phyloP scores from a whole-genome alignment of 2,329 filamentous ascomycete species.

The Fusarium liriodendri region DNA sequence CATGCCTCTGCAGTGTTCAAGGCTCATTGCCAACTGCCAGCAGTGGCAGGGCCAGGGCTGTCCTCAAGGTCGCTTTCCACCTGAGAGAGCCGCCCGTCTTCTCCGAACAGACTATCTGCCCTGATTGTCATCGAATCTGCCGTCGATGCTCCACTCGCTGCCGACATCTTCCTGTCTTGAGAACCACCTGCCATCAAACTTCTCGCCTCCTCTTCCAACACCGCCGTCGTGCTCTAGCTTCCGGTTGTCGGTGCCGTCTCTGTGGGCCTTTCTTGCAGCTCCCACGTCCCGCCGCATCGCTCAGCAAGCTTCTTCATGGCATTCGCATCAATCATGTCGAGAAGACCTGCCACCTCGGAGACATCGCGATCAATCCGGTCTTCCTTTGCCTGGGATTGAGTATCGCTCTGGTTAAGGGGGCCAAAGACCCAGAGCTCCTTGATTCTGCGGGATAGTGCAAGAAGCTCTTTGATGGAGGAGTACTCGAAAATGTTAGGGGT shows the following conservation, averaged over 20 bases:
- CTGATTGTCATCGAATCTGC: neutral
- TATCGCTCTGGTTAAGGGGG: constrained; percentile 53
- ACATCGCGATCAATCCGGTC: constrained; percentile 52
- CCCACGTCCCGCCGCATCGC: constrained; percentile 52
- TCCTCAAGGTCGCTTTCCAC: neutral
- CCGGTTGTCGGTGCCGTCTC: constrained; percentile 6
- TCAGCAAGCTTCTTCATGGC: constrained; percentile 50
- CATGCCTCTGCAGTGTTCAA: neutral
- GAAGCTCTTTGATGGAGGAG: constrained; percentile 57
- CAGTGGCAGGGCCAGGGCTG: neutral
- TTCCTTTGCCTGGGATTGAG: constrained; percentile 49
- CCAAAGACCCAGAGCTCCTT: constrained; percentile 61
- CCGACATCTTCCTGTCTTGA: neutral
- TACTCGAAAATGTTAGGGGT: constrained; percentile 43
- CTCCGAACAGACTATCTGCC: neutral
- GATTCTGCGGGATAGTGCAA: constrained; percentile 56
- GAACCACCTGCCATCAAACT: neutral
- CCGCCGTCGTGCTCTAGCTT: constrained; percentile 11
- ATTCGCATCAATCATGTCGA: constrained; percentile 50
- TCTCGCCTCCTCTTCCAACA: neutral
- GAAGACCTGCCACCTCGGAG: constrained; percentile 47
- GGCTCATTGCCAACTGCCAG: neutral
- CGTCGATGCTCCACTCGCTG: neutral
- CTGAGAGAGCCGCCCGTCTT: neutral
- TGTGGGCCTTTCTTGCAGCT: constrained; percentile 36